A percentile compares a stretch with the other conserved stretches of the same genome.
phyloP scores from a whole-genome alignment of 768 basidiomycete genomes.

The Punctularia strigosozonata region DNA sequence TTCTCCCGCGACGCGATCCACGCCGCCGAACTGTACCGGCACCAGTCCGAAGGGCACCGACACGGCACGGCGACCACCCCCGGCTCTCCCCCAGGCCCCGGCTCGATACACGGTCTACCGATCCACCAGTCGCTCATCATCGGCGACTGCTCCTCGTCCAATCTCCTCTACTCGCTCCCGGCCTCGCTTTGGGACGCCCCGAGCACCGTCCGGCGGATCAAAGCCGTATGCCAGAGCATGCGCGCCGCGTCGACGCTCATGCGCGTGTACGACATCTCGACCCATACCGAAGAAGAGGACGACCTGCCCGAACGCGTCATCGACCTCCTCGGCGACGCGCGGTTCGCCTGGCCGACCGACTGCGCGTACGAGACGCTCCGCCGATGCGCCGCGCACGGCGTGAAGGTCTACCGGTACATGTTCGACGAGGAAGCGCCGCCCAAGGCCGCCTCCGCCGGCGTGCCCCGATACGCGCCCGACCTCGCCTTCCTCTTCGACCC shows the following conservation, averaged over 20 bases:
- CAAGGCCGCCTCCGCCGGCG: constrained; percentile 33
- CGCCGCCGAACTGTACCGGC: constrained; percentile 12
- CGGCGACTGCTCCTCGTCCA: constrained; percentile 59
- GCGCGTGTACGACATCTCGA: constrained; percentile 59
- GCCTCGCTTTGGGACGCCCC: constrained; percentile 53
- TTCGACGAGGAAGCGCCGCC: constrained; percentile 77
- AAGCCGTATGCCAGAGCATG: constrained; percentile 65
- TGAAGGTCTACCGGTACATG: constrained; percentile 65
- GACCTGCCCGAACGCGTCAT: constrained; percentile 58
- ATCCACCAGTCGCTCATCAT: constrained; percentile 60
- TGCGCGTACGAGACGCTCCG: too few relatives aligned
- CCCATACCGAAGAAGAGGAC: constrained; percentile 41
- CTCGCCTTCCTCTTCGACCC: constrained; percentile 74
- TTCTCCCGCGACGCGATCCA: constrained; percentile 14
- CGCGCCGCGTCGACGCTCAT: constrained; percentile 47
- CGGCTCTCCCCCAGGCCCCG: constrained; percentile 7
- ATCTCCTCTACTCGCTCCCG: constrained; percentile 48
- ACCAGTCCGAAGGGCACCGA: constrained; percentile 6
- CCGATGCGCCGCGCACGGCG: constrained; percentile 37
- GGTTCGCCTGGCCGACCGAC: constrained; percentile 70
- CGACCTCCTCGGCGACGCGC: constrained; percentile 67
- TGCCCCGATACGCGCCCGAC: constrained; percentile 63
- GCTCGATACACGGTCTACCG: constrained; percentile 15
- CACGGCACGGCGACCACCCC: constrained; percentile 5
- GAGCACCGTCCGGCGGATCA: constrained; percentile 52